Evolutionary conservation across 1,284 basidiomycete species (phyloP).

Genomic region (Schizopora paradoxa): DNA sequence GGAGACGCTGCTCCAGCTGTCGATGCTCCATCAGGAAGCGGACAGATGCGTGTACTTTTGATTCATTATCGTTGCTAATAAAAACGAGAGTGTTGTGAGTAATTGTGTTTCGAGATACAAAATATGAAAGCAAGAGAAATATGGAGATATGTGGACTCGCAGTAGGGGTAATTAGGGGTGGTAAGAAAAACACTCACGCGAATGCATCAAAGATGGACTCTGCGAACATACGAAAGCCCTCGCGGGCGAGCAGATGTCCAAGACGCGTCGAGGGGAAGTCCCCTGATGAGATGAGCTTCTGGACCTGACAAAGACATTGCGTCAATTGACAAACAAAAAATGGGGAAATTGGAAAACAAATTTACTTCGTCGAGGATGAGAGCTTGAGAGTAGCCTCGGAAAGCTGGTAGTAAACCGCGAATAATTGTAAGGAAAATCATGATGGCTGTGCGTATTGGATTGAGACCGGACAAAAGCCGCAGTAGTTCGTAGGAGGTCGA

Average conservation of each 20-base stretch:
- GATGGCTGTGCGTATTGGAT: constrained; percentile 58
- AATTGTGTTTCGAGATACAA: too few species aligned
- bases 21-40: constrained; percentile 68
- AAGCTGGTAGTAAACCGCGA: constrained; percentile 70
- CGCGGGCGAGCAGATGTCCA: constrained; percentile 42
- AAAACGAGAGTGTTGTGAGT: background rate
- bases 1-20: constrained; percentile 70
- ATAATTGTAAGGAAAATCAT: constrained; percentile 64
- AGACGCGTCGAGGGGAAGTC: constrained; percentile 56
- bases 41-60: constrained; percentile 61
- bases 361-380: constrained; percentile 75
- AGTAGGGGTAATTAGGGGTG: constrained; percentile 7
- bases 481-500: constrained; percentile 53
- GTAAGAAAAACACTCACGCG: constrained; percentile 47
- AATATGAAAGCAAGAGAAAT: too few species aligned
- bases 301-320: constrained; percentile 42
- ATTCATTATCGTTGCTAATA: constrained; percentile 60
- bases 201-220: constrained; percentile 66
- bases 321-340: constrained; percentile 13
- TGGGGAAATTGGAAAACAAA: constrained; percentile 13
- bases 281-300: constrained; percentile 56
- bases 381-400: constrained; percentile 78
- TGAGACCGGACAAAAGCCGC: constrained; percentile 53
- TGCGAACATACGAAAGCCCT: constrained; percentile 54
- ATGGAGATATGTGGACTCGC: too few species aligned